Conservation (phyloP, 1,284 basidiomycete genomes). For the Ceratobasidium sp. region DNA sequence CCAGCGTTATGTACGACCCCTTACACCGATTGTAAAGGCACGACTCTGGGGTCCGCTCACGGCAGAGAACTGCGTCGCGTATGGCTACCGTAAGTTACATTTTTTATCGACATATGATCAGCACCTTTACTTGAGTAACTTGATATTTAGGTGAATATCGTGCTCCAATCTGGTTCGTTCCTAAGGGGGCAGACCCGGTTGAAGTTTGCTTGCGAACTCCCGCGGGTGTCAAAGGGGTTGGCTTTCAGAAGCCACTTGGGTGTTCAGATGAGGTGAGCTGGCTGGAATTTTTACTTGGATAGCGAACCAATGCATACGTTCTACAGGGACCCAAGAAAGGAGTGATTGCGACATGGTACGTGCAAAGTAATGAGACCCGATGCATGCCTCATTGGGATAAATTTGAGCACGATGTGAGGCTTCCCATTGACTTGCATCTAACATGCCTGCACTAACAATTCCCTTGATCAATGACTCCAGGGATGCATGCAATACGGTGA, state of each 20-base stretch:
- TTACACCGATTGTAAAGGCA: background rate
- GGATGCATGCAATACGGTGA: constrained; percentile 42
- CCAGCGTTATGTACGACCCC: background rate
- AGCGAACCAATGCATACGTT: background rate
- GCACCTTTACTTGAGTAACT: background rate
- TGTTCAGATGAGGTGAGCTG: constrained; percentile 26
- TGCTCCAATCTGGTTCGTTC: constrained; percentile 33
- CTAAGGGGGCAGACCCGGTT: constrained; percentile 13
- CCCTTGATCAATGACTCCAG: background rate
- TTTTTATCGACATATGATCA: background rate
- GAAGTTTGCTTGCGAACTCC: constrained; percentile 22
- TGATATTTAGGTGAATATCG: constrained; percentile 19
- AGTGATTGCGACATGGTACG: constrained; percentile 40
- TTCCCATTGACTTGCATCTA: background rate
- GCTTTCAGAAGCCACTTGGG: constrained; percentile 35
- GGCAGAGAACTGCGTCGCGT: constrained; percentile 27
- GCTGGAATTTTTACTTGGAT: background rate
- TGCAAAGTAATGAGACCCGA: constrained; percentile 30
- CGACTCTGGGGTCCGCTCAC: constrained; percentile 4
- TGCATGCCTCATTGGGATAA: constrained; percentile 40
- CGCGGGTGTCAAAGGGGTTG: constrained; percentile 26
- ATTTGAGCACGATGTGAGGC: constrained; percentile 34
- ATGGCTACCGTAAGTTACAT: constrained; percentile 35
- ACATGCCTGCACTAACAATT: background rate
- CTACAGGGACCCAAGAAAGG: constrained; percentile 37